These are phyloP conservation scores for Croton laevigatus DNA, from an alignment of 441 rosid species.

Conservation along the genomic window DNA sequence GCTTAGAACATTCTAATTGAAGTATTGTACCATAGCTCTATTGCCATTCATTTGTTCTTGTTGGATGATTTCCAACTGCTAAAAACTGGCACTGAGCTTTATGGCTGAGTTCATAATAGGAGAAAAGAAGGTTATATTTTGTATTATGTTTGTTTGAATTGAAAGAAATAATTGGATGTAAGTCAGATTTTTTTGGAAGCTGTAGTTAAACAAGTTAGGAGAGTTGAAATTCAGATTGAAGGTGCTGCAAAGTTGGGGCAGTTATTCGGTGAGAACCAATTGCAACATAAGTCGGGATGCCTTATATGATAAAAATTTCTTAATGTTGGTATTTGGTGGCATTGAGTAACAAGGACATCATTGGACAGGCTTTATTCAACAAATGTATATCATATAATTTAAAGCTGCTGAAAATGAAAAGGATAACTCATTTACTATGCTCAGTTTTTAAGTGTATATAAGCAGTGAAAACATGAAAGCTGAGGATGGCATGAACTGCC, in stretches of 20 bases:
- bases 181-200: not conserved
- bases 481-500: slow-evolving; percentile 1
- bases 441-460: not conserved
- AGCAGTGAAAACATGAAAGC: not conserved
- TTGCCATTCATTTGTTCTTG: not conserved
- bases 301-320: not conserved
- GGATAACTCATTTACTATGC: not conserved
- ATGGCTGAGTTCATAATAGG: not conserved
- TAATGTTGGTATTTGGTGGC: not conserved
- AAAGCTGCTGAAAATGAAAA: not conserved
- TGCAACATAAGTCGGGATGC: not conserved
- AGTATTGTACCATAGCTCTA: not conserved
- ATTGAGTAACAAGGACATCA: not conserved
- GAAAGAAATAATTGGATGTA: not conserved
- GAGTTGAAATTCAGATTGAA: not conserved
- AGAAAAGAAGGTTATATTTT: not conserved
- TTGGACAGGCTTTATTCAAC: not conserved
- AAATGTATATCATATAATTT: not conserved
- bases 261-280: not conserved
- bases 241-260: not conserved
- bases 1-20: not conserved
- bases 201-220: not conserved
- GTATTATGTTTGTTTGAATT: not conserved
- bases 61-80: not conserved
- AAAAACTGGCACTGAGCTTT: not conserved